Percentiles rank a stretch among this genome's conserved stretches.
Conservation (phyloP, 768 basidiomycete species). For the Boletus huronensis region DNA sequence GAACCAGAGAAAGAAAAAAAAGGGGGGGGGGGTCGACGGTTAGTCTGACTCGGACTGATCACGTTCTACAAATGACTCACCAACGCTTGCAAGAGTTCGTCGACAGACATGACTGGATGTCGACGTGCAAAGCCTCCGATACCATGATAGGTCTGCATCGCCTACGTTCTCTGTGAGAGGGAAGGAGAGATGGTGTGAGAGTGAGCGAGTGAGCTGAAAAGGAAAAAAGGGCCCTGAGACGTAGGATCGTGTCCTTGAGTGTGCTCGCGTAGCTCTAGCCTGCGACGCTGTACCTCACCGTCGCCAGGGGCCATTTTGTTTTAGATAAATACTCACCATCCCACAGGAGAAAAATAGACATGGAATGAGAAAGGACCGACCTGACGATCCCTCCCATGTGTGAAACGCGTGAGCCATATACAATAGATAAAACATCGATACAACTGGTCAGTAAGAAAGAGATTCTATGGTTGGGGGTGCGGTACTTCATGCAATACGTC, state of each 20-base stretch:
- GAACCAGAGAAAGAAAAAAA: background rate
- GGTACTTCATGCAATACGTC: background rate
- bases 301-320: too few species aligned
- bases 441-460: too few species aligned
- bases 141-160: constrained; percentile 10
- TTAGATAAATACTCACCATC: too few species aligned
- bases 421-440: too few species aligned
- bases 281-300: background rate
- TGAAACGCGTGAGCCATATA: too few species aligned
- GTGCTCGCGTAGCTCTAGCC: background rate
- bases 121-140: background rate
- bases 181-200: background rate
- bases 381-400: too few species aligned
- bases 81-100: constrained; percentile 10
- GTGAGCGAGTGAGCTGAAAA: background rate
- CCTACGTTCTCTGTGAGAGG: background rate
- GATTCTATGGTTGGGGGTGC: too few species aligned
- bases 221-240: too few species aligned
- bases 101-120: constrained; percentile 9
- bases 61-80: constrained; percentile 1
- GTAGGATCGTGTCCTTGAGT: too few species aligned
- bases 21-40: background rate
- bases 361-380: too few species aligned
- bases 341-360: too few species aligned
- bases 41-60: background rate